Evolutionary conservation across 257 asterid species (phyloP), one percentile per base, ranked within the genome.

Genomic region (Mitragyna speciosa): DNA sequence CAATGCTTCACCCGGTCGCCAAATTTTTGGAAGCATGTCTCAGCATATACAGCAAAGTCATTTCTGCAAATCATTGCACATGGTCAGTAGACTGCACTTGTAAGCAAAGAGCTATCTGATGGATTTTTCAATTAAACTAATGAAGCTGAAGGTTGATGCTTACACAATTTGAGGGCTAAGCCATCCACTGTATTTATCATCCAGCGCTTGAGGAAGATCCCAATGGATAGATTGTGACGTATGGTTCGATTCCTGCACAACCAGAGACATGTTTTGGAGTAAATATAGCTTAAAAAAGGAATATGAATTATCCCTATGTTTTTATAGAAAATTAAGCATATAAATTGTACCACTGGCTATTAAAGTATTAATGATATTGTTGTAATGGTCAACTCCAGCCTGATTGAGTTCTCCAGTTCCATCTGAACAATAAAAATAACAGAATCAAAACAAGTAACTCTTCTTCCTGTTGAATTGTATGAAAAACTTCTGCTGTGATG

Each of bases 1-100:
- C 99, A 96, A 6, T 92, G 69, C 91, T 96, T 96, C 83, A 96
- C 99, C 8, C 96, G 80, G 54, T 92, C 98, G 0, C 99, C 98
- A 75, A 92, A 96, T 75, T 81, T 88, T 84, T 86, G 87, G 65
- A 92, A 96, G 80, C 99, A 96, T 0, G 96, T 91, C 59, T 94
- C 98, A 3, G 97, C 97, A 75, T 86, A 96, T 2, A 61, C 72
- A n/a, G 92, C 75, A 45, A 82, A 96, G 82, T 96, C 99, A 7
- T 79, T 72, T 83, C 99, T 96, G 91, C 79, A 30, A 39, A 65
- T 45, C n/a, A 19, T 20, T 2, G 48, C 26, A 28, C 2, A 52
- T 30, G 28, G 45, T 56, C 63, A 33, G 70, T 36, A 48, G 1
- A 5, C 31, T 72, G 16, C 12, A 6, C 49, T 76, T 9, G 30